Base-by-base conservation (phyloP, 73 alveolate genomes). In the Paramecium biaurelia region DNA sequence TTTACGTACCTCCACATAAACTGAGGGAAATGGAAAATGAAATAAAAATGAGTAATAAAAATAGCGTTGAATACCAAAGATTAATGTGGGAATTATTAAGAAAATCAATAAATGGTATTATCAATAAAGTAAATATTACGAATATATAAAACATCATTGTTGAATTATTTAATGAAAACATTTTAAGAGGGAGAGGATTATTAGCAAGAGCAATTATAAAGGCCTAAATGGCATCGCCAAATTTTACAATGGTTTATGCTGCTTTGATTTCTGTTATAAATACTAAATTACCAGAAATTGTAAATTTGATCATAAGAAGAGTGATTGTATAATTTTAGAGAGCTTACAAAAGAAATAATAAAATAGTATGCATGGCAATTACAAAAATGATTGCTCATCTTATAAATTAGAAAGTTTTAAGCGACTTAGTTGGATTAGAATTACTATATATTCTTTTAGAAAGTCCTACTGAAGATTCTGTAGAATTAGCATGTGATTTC, bases 21-120 rank as follows among this genome's bases (percentile, higher is more conserved):
- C 85, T 96, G 94, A 93, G 94, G 92, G 92, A 93, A 89, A 96
- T 98, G 97, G 97, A 97, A 95, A 95, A 95, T 67, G 99, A 98
- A 85, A 93, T 98, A 68, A 95, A 93, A 93, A 85, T 93, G 53
- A 96, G 96, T 82, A 99, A 98, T 68, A 95, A 97, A 93, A 95
- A 93, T 84, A 93, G 98, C 34, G 95, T 93, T 70, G 99, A 98
- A 87, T 97, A 97, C 95, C 98, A 99, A 89, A 97, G 98, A 89
- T 97, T 95, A 63, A 96, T 98, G 99, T 99, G 99, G 99, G 99
- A 99, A 93, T 94, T 96, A 45, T 92, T 99, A 37, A 93, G 99
- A 68, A 99, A 99, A 90, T 95, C 99, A 43, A 97, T 99, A 58
- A 99, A 99, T 93, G 99, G 99, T 67, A 93, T 98, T 24, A 93